A percentile compares a stretch with the other conserved stretches of the same genome.
phyloP scores from a whole-genome alignment of 176 grass and related monocot species.

The Ensete ventricosum region DNA sequence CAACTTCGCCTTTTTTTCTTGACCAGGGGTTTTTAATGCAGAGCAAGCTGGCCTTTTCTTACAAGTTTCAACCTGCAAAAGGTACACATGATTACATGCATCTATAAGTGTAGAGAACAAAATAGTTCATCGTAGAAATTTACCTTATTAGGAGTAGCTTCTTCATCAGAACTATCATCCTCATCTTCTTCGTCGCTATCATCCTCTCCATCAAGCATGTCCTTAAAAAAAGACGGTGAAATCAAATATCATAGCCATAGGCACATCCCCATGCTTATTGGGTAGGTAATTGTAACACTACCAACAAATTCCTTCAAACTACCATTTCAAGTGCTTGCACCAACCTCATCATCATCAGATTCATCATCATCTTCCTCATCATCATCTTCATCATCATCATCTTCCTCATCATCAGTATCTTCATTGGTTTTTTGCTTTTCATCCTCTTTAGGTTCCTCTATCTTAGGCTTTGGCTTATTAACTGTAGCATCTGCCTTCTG shows the following conservation, averaged over 20 bases:
- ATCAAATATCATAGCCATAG: background rate
- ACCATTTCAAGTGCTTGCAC: background rate
- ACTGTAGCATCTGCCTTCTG: conserved; percentile 16
- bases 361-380: conserved; percentile 5
- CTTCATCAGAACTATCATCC: conserved; percentile 34
- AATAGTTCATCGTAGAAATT: background rate
- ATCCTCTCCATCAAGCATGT: conserved; percentile 16
- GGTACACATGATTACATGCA: background rate
- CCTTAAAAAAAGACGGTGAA: background rate
- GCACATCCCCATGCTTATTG: no score
- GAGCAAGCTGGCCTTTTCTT: conserved; percentile 53
- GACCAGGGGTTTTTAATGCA: conserved; percentile 41
- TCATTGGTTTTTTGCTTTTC: conserved; percentile 22
- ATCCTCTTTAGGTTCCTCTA: conserved; percentile 19
- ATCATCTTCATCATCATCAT: conserved; percentile 17
- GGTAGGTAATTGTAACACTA: no score
- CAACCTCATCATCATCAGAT: conserved; percentile 21
- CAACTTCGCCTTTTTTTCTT: conserved; percentile 78
- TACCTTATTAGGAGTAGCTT: conserved; percentile 80
- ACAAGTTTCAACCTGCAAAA: conserved; percentile 37
- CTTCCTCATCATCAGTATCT: conserved; percentile 21
- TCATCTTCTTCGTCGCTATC: conserved; percentile 21
- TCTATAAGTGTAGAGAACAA: background rate
- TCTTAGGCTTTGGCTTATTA: conserved; percentile 26
- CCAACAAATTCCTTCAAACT: no score